Percentiles rank a stretch among this genome's conserved stretches.
phyloP scores from a whole-genome alignment of 2,329 filamentous ascomycete species.

The Penicillium glabrum region DNA sequence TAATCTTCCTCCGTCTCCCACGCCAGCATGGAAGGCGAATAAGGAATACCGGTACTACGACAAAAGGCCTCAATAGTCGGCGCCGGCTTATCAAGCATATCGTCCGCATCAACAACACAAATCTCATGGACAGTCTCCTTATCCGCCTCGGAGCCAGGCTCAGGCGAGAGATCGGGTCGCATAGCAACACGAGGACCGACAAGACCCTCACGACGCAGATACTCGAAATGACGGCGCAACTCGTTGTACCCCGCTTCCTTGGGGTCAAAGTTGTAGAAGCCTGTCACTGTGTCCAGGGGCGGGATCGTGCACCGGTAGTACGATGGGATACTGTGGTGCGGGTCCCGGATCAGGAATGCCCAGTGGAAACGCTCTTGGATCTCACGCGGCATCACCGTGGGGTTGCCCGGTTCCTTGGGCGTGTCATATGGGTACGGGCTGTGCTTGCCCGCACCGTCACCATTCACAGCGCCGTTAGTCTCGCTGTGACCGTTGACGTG shows the following conservation, averaged over 20 bases:
- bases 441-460: background rate
- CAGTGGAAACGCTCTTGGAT: slow-evolving; percentile 83
- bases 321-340: slow-evolving; percentile 85
- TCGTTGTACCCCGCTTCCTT: slow-evolving; percentile 89
- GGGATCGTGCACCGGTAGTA: slow-evolving; percentile 94
- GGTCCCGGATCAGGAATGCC: slow-evolving; percentile 94
- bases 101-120: slow-evolving; percentile 90
- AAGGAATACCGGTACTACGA: slow-evolving; percentile 75
- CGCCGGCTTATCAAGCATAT: slow-evolving; percentile 81
- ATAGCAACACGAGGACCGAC: slow-evolving; percentile 67
- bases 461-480: slow-evolving; percentile 1
- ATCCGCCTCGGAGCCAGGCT: slow-evolving; percentile 27
- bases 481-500: slow-evolving; percentile 6
- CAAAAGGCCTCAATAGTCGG: slow-evolving; percentile 78
- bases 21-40: slow-evolving; percentile 72
- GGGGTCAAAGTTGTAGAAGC: slow-evolving; percentile 83
- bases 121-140: slow-evolving; percentile 56
- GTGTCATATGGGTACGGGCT: slow-evolving; percentile 60
- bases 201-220: slow-evolving; percentile 66
- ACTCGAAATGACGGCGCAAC: slow-evolving; percentile 84
- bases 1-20: slow-evolving; percentile 80
- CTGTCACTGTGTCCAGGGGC: slow-evolving; percentile 76
- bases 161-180: slow-evolving; percentile 21
- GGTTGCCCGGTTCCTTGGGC: slow-evolving; percentile 67
- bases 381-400: slow-evolving; percentile 76